Evolutionary conservation across 805 yeast genomes (phyloP).

Genomic region (Wickerhamomyces ciferrii): DNA sequence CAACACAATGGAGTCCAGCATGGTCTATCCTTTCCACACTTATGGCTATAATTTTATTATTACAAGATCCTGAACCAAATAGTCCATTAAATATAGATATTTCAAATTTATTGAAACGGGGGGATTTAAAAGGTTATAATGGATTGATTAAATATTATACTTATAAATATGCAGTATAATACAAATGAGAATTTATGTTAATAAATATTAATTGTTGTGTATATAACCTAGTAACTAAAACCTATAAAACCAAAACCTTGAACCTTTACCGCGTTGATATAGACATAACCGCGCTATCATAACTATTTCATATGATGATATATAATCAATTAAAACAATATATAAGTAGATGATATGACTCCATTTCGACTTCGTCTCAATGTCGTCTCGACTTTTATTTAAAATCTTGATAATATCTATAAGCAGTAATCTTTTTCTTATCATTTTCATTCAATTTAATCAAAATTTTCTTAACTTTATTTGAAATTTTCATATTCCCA

Average conservation of each 20-base stretch:
- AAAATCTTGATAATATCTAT: background rate
- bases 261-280: too few species aligned
- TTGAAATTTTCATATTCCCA: background rate
- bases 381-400: too few species aligned
- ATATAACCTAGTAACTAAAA: too few species aligned
- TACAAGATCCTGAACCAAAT: conserved; percentile 64
- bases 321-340: too few species aligned
- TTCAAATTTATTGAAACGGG: conserved; percentile 51
- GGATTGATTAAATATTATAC: conserved; percentile 37
- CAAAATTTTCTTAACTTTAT: background rate
- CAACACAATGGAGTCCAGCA: conserved; percentile 66
- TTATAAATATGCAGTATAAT: conserved; percentile 12
- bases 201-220: too few species aligned
- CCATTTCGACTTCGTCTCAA: too few species aligned
- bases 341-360: too few species aligned
- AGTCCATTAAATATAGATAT: conserved; percentile 69
- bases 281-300: too few species aligned
- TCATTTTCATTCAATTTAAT: background rate
- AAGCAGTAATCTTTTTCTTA: background rate
- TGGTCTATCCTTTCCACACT: conserved; percentile 56
- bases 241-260: too few species aligned
- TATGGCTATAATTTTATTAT: conserved; percentile 50
- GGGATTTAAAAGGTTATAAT: conserved; percentile 38
- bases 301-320: too few species aligned
- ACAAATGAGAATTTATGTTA: too few species aligned